These are phyloP conservation scores for Tephrocybe rancida DNA, from an alignment of 768 basidiomycete species.

Conservation along the genomic window DNA sequence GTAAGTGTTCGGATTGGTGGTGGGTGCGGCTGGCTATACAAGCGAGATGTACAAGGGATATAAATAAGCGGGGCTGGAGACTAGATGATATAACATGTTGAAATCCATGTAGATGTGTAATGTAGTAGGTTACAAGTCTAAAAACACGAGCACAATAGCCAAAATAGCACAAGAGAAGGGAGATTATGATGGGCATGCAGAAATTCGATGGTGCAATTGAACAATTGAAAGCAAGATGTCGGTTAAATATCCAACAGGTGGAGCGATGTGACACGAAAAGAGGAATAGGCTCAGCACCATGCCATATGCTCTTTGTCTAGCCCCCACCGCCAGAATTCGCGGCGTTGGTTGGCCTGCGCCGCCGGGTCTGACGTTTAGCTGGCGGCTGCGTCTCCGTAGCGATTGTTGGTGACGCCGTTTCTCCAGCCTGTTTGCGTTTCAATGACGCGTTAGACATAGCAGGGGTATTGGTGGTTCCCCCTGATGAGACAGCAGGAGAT, in stretches of 20 bases:
- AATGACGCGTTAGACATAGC: constrained; percentile 48
- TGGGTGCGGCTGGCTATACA: constrained; percentile 16
- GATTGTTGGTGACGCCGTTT: constrained; percentile 53
- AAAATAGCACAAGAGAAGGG: constrained; percentile 1
- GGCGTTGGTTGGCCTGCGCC: constrained; percentile 53
- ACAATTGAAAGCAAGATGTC: constrained; percentile 3
- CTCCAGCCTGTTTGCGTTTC: constrained; percentile 55
- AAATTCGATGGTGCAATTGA: neutral
- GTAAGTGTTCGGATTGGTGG: neutral
- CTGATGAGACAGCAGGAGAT: constrained; percentile 32
- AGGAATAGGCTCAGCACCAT: neutral
- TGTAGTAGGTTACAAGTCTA: constrained; percentile 17
- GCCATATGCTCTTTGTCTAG: neutral
- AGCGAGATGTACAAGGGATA: constrained; percentile 17
- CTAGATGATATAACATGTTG: constrained; percentile 23
- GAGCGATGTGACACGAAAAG: neutral
- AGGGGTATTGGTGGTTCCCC: constrained; percentile 50
- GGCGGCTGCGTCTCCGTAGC: constrained; percentile 43
- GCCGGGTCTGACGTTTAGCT: constrained; percentile 54
- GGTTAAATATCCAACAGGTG: neutral
- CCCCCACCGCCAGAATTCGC: constrained; percentile 29
- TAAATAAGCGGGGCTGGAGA: constrained; percentile 31
- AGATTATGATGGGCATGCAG: neutral
- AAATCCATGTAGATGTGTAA: constrained; percentile 31
- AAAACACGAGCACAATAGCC: constrained; percentile 1